Evolutionary conservation across 1,284 basidiomycete genomes (phyloP), one percentile per base, ranked within the genome.

Genomic region (Grifola frondosa): DNA sequence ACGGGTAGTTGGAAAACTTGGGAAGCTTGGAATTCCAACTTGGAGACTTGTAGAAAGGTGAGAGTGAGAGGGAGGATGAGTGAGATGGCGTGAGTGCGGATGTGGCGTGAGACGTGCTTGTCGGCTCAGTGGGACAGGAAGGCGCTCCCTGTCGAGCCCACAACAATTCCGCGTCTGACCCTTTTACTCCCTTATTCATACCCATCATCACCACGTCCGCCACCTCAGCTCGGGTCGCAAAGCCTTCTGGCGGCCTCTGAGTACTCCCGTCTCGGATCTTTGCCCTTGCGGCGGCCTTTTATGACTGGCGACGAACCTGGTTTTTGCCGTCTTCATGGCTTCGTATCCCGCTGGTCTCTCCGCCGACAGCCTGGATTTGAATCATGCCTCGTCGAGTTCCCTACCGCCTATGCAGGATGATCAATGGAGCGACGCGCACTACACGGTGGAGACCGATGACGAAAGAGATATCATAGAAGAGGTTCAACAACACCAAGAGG

Each of bases 351-450:
- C 57, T 40, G 61, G 59, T 36, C 56, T 61, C 37, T 60, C 61
- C 37, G 53, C 57, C 16, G 60, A 62, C 45, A 57, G 53, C 34
- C 47, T 63, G 29, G 58, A 60, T 37, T 46, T 49, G 42, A 49
- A 51, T 34, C 54, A 52, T 7, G 41, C 54, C 7, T 35, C 52
- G 3, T 48, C 58, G 31, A 50, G 54, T 17, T 52, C 50, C 29
- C 54, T 53, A 11, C 52, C 53, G 12, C 48, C 44, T 9, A 52
- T 50, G 35, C 57, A 50, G 29, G 65, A 69, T 40, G 68, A 68
- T 52, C 62, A 61, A 39, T 68, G 66, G 59, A 71, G 61, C 50
- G 66, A 69, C 48, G 57, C 63, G n/a, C 69, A 66, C 29, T 63
- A 62, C 26, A 63, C 63, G 26, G 45, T 65, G 35, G 68, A 69